Evolutionary conservation across 129 eudicot genomes (phyloP), one percentile per base, ranked within the genome.

Genomic region (Apium graveolens): DNA sequence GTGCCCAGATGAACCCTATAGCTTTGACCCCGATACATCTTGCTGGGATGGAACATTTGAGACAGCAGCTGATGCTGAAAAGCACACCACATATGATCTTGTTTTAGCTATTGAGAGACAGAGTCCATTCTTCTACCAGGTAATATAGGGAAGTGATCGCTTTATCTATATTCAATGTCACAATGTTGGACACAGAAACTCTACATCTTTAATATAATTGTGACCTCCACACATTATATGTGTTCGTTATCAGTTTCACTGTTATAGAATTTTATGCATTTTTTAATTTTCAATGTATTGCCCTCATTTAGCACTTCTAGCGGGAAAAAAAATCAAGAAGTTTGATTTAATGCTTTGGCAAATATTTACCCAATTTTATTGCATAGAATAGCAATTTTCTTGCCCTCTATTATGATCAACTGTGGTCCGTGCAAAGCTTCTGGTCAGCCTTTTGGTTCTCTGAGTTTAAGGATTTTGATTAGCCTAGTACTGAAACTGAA

Each of bases 111-210:
- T 87, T 41, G 80, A 90, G 78, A 87, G 99, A 82, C 99, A 95
- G 80, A 70, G 81, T 45, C 88, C 97, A 5, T 95, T 95, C 84
- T 84, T 78, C 81, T 95, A 87, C 83, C 97, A 95, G 95, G 98
- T 90, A 84, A 84, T 20, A 26, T 63, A 39, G 57, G n/a, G 38
- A 45, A 32, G 44, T 29, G 26, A 17, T 60, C 63, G 17, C 35
- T 20, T 45, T 41, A 18, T 62, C 34, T n/a, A 60, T 60, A 60
- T 60, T 60, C 34, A 10, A 11, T 60, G 32, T 74, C 4, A 14
- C 20, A 27, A 27, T 44, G 77, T 27, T 44, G 60, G 60, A n/a
- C 39, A 10, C 38, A 27, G 39, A 74, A 74, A 12, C 37, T 31
- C 24, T 44, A 34, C 24, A 13, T 43, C 17, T 27, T 71, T 41